Evolutionary conservation across 352 stramenopile species (phyloP).

Genomic region (Discostella stelligera): DNA sequence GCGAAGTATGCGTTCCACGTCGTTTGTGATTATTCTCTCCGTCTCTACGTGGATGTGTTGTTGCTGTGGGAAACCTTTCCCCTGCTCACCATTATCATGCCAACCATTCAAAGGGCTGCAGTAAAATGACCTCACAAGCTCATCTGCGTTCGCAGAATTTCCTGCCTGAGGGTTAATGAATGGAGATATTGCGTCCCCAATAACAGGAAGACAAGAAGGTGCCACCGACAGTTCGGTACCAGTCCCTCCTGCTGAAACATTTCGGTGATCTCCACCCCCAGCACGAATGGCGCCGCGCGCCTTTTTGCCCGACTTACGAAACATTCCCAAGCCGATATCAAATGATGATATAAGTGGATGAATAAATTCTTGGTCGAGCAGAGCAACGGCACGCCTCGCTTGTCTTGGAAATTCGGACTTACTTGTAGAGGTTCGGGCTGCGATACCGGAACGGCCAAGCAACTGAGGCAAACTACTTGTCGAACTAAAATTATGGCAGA

Average conservation of each 20-base stretch:
- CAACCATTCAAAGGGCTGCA: constrained; percentile 8
- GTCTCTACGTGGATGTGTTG: not conserved
- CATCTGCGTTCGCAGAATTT: not conserved
- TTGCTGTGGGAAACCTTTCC: constrained; percentile 6
- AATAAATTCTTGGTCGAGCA: too few relatives aligned
- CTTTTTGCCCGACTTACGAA: constrained; percentile 36
- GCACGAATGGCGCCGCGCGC: constrained; percentile 6
- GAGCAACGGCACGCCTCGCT: too few relatives aligned
- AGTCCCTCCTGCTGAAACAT: not conserved
- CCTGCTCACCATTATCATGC: not conserved
- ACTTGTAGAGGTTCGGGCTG: too few relatives aligned
- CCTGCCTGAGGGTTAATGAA: not conserved
- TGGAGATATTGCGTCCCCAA: not conserved
- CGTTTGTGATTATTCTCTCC: constrained; percentile 6
- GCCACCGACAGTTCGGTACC: not conserved
- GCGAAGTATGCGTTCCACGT: constrained; percentile 19
- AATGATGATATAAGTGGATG: too few relatives aligned
- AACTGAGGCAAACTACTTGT: too few relatives aligned
- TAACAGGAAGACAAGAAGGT: too few relatives aligned
- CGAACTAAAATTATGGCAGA: too few relatives aligned
- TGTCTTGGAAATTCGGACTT: too few relatives aligned
- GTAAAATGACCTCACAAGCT: constrained; percentile 12
- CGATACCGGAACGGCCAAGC: too few relatives aligned
- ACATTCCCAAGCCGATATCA: constrained; percentile 18
- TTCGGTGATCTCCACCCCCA: not conserved